Percentiles rank a stretch among this genome's conserved stretches.
Evolutionary conservation across 495 filamentous ascomycete genomes (phyloP).

Genomic region (Tuber brumale): DNA sequence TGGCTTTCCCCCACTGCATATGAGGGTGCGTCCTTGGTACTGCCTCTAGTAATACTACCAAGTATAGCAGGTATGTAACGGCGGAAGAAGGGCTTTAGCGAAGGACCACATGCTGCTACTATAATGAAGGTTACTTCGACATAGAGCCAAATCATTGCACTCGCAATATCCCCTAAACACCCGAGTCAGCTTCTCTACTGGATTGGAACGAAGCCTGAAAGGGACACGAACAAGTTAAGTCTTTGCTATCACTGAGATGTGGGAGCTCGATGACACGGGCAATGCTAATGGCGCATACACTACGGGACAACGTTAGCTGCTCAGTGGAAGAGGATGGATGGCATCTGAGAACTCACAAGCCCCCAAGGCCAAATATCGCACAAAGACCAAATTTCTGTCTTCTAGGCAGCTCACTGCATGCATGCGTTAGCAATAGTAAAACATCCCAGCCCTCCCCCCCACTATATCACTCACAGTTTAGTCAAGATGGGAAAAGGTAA

Average conservation of each 20-base stretch:
- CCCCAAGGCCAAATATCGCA: slow-evolving; percentile 6
- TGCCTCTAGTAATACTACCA: neutral
- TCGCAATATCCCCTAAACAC: slow-evolving; percentile 8
- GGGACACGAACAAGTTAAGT: slow-evolving; percentile 9
- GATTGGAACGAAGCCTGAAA: neutral
- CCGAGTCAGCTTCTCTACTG: neutral
- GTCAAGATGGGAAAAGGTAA: slow-evolving; percentile 2
- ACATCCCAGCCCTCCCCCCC: neutral
- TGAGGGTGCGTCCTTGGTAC: neutral
- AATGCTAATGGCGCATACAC: slow-evolving; percentile 5
- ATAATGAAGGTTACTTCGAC: slow-evolving; percentile 8
- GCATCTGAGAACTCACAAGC: slow-evolving; percentile 1
- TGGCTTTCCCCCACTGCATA: neutral
- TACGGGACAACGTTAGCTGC: neutral
- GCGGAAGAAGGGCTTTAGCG: slow-evolving; percentile 1
- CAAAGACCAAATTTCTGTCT: slow-evolving; percentile 9
- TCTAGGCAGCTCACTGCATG: neutral
- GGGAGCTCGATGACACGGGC: slow-evolving; percentile 9
- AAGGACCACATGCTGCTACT: slow-evolving; percentile 8
- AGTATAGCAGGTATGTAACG: neutral
- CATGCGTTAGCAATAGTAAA: neutral
- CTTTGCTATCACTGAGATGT: slow-evolving; percentile 7
- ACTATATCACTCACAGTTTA: slow-evolving; percentile 5
- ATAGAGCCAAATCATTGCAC: slow-evolving; percentile 8
- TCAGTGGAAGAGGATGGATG: neutral